Base-by-base conservation (phyloP, 768 basidiomycete species). In the Tylopilus balloui region DNA sequence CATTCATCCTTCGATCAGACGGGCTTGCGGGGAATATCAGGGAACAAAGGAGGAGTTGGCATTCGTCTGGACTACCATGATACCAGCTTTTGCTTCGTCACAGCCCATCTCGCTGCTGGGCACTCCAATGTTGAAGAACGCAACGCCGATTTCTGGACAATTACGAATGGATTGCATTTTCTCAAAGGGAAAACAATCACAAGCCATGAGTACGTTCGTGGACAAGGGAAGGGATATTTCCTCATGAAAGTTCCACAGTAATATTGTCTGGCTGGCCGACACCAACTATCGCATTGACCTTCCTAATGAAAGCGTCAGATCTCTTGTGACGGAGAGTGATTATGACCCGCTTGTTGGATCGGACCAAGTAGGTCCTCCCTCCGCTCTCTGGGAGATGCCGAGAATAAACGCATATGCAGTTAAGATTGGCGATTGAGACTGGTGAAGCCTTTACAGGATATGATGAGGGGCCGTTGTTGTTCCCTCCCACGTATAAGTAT, bases 41-140 rank as follows among this genome's bases (percentile, higher is more conserved):
- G 93, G 24, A 95, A 95, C 72, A 95, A 99, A 71, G 96, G 96
- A 17, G 96, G 92, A 2, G 89, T 95, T 12, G 93, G 86, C 6
- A 91, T 99, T 54, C 85, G 96, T 12, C 73, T 99, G 43, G 89
- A 98, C 24, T 91, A 90, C 59, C 78, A 88, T 56, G 92, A 94
- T 62, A 89, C 94, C 9, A 87, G 80, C 48, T 86, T 97, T 60
- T 99, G 96, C 70, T 94, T 98, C 70, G 66, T 99, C 53, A 97
- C 95, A 9, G 92, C 91, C 4, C 96, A 98, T 68, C 78, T 98
- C 35, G 94, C 96, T 14, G 94, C 96, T n/a, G 96, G 96, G 7
- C 93, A 96, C 61, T 63, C 78, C 6, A 95, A 95, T 59, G 74
- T 92, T 4, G 85, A 86, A 28, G 96, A 98, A 64, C 79, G 96